A percentile compares a stretch with the other conserved stretches of the same genome.
These are phyloP conservation scores for Cryptosporidium sp. DNA, from an alignment of 169 alveolate genomes.

Conservation along the genomic window DNA sequence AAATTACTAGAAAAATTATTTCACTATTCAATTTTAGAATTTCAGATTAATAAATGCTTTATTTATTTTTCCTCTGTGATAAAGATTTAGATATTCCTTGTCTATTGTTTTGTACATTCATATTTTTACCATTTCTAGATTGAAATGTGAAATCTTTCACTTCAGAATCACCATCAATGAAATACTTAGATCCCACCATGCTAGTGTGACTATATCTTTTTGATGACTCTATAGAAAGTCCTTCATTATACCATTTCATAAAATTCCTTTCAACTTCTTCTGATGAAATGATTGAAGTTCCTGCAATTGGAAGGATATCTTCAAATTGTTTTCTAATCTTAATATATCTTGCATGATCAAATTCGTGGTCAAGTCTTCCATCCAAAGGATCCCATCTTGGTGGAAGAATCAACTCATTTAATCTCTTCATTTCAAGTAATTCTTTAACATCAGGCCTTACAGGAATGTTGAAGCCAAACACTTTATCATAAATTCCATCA, in stretches of 20 bases:
- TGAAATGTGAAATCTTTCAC: constrained; percentile 30
- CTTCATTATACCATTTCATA: constrained; percentile 62
- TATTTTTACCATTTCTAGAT: constrained; percentile 46
- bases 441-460: constrained; percentile 62
- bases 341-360: constrained; percentile 66
- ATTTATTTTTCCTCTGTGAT: not conserved
- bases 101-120: constrained; percentile 19
- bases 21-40: not conserved
- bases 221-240: constrained; percentile 28
- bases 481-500: constrained; percentile 52
- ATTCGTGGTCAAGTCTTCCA: constrained; percentile 74
- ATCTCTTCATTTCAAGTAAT: constrained; percentile 52
- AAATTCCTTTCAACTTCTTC: constrained; percentile 57
- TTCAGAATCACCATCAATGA: constrained; percentile 57
- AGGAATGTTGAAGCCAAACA: constrained; percentile 51
- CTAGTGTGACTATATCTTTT: constrained; percentile 45
- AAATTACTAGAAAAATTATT: not conserved
- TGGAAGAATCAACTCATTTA: constrained; percentile 66
- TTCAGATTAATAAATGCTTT: not conserved
- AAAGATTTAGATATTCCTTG: not conserved
- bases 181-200: constrained; percentile 62
- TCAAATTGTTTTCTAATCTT: constrained; percentile 61
- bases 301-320: constrained; percentile 63
- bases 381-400: constrained; percentile 76
- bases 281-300: constrained; percentile 26